phyloP scores from a whole-genome alignment of 129 eudicot genomes.

The Arctium minus region DNA sequence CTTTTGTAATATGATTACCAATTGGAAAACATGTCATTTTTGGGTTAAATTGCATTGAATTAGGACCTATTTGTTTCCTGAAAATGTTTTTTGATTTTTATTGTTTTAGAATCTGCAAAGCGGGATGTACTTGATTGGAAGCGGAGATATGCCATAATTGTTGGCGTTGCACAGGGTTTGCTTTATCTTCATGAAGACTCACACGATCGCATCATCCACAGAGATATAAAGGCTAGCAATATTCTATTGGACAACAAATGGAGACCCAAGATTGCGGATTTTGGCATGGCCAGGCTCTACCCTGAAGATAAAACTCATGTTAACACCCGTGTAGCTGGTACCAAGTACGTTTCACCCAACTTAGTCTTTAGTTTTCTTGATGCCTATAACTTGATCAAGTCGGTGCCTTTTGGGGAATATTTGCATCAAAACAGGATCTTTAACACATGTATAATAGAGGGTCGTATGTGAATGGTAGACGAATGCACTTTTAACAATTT shows the following conservation, averaged over 20 bases:
- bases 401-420: neutral
- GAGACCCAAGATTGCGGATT: constrained; percentile 88
- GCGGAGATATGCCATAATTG: constrained; percentile 48
- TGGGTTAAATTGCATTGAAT: neutral
- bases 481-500: neutral
- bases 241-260: constrained; percentile 67
- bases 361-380: neutral
- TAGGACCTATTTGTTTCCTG: neutral
- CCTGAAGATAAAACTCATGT: constrained; percentile 77
- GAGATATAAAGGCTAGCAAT: constrained; percentile 89
- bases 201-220: constrained; percentile 58
- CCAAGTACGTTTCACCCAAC: constrained; percentile 53
- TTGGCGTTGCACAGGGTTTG: constrained; percentile 70
- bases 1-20: neutral
- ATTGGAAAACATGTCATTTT: neutral
- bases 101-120: constrained; percentile 39
- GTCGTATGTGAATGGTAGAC: neutral
- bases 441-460: neutral
- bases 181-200: constrained; percentile 84
- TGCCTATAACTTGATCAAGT: neutral
- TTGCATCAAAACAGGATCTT: neutral
- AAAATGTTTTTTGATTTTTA: neutral
- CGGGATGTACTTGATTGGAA: constrained; percentile 64
- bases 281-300: constrained; percentile 82
- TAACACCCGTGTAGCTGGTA: constrained; percentile 84